Evolutionary conservation across 768 basidiomycete genomes (phyloP), one percentile per base, ranked within the genome.

Genomic region (Psilocybe cyanescens): DNA sequence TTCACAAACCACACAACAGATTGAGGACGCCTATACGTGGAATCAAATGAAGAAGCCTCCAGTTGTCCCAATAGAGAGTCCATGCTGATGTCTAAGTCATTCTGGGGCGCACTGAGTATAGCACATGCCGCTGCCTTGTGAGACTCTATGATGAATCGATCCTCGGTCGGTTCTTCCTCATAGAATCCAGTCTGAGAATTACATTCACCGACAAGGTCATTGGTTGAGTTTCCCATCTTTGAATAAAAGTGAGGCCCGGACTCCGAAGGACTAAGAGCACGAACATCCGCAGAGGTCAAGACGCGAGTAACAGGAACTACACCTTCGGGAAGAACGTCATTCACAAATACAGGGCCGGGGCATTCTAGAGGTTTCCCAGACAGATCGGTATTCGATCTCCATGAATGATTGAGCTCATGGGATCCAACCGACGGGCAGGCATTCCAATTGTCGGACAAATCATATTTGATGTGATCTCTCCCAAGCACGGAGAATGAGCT

Each of bases 21-120:
- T 11, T 46, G 55, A 3, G 55, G 56, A 7, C 55, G 55, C 37
- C 35, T 44, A 33, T 33, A 53, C 19, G 31, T 45, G 33, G 60
- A 57, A 11, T 60, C 65, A 28, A 62, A 60, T 2, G 60, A 53
- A 9, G 16, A 31, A 2, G 29, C 53, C 58, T 65, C 60, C 30
- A 62, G 35, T 41, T 61, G 57, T 16, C 55, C 54, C 28, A 59
- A 56, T n/a, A 65, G 53, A 31, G 24, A 39, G 29, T 65, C 58
- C 31, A 62, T 46, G 14, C 57, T 57, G 2, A 50, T 14, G 48
- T 53, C 41, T 8, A 50, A 47, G n/a, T 59, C 60, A 17, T 61
- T 52, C 39, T 57, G 60, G 59, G 3, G 44, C 45, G 45, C 45
- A 12, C 24, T 59, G 47, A 12, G 58, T 30, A 31, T 58, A 35